Evolutionary conservation across 805 yeast genomes (phyloP).

Genomic region (Metschnikowia proteae): DNA sequence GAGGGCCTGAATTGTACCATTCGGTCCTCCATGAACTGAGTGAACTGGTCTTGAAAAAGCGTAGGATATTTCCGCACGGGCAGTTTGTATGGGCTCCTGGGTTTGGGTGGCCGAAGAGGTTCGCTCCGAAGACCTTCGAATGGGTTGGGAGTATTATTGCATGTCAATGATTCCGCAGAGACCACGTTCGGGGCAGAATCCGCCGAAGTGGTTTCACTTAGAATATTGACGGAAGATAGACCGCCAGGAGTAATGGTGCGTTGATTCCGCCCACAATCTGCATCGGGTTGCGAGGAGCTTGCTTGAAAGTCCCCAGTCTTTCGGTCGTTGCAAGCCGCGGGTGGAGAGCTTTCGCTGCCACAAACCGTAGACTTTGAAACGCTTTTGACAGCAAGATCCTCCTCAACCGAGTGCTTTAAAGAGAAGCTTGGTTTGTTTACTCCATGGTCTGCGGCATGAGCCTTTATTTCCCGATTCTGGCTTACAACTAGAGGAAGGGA

Average conservation of each 20-base stretch:
- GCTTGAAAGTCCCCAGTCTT: background rate
- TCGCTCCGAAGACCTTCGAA: slow-evolving; percentile 12
- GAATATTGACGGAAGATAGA: background rate
- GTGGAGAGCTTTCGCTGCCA: background rate
- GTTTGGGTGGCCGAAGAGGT: slow-evolving; percentile 16
- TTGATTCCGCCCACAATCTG: background rate
- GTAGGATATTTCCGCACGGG: slow-evolving; percentile 5
- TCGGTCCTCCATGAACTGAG: slow-evolving; percentile 17
- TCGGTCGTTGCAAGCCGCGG: background rate
- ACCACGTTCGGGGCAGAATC: background rate
- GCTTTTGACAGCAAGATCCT: background rate
- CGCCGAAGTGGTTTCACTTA: background rate
- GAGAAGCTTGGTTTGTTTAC: background rate
- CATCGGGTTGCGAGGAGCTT: background rate
- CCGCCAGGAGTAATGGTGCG: background rate
- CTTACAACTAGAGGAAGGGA: slow-evolving; percentile 1
- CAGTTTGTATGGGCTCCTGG: slow-evolving; percentile 8
- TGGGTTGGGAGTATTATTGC: slow-evolving; percentile 9
- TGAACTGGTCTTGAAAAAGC: slow-evolving; percentile 15
- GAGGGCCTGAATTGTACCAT: slow-evolving; percentile 16
- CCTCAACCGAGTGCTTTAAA: background rate
- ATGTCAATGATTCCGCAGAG: background rate
- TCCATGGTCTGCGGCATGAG: background rate
- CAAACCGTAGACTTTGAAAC: background rate
- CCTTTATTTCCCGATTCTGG: background rate